phyloP scores from a whole-genome alignment of 331 rosid species.

The Phaseolus coccineus region DNA sequence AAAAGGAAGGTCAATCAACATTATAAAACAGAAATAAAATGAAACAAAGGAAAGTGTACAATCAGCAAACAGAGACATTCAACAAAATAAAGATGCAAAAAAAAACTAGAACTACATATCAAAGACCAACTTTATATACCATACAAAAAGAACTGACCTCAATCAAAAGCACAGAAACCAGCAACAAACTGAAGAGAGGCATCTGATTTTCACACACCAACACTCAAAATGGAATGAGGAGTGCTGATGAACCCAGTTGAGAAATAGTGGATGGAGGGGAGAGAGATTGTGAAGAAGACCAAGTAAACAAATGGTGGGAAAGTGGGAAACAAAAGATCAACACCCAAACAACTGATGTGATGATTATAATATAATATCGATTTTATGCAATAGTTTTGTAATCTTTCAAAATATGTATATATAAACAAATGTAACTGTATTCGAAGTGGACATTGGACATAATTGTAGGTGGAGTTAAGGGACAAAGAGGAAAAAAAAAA shows the following conservation, averaged over 20 bases:
- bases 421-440: not conserved
- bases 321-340: constrained; percentile 55
- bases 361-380: constrained; percentile 26
- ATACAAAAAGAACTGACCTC: constrained; percentile 7
- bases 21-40: constrained; percentile 8
- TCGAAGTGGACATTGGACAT: constrained; percentile 14
- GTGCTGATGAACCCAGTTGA: constrained; percentile 39
- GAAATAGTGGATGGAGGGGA: constrained; percentile 34
- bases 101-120: not conserved
- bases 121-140: constrained; percentile 1
- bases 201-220: constrained; percentile 45
- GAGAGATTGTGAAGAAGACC: constrained; percentile 37
- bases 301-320: constrained; percentile 46
- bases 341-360: constrained; percentile 49
- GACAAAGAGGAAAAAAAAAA: not conserved
- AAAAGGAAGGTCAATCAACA: constrained; percentile 43
- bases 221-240: constrained; percentile 38
- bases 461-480: constrained; percentile 12
- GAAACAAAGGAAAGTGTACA: constrained; percentile 39
- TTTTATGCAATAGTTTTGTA: constrained; percentile 1
- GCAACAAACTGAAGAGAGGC: constrained; percentile 14
- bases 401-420: not conserved
- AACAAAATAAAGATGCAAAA: not conserved
- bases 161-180: constrained; percentile 40
- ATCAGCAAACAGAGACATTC: not conserved